phyloP scores from a whole-genome alignment of 1,284 basidiomycete species.

The Clitocybe nebularis region DNA sequence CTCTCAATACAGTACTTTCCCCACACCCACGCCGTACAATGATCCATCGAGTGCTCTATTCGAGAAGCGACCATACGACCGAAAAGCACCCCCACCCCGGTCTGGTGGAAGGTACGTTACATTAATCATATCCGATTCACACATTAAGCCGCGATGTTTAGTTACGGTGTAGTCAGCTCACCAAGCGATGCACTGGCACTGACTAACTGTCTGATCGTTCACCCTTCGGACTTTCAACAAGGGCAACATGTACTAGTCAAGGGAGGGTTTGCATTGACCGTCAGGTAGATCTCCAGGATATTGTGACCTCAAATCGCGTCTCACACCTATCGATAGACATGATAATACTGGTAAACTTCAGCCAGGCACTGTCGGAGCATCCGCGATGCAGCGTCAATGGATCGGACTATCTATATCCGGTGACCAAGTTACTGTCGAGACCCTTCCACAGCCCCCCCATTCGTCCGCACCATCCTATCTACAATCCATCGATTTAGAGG shows the following conservation, averaged over 20 bases:
- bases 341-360: conserved; percentile 70
- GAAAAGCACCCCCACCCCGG: conserved; percentile 35
- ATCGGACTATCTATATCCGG: conserved; percentile 77
- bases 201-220: conserved; percentile 79
- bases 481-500: conserved; percentile 74
- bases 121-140: background rate
- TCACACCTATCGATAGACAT: conserved; percentile 43
- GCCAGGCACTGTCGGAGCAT: conserved; percentile 64
- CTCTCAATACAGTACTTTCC: conserved; percentile 34
- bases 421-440: conserved; percentile 70
- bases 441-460: conserved; percentile 54
- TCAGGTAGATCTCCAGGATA: conserved; percentile 47
- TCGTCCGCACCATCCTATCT: conserved; percentile 67
- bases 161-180: conserved; percentile 53
- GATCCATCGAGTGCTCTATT: conserved; percentile 45
- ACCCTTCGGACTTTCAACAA: conserved; percentile 70
- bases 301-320: background rate
- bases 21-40: conserved; percentile 47
- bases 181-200: conserved; percentile 70
- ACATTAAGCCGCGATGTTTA: conserved; percentile 21
- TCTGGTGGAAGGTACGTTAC: conserved; percentile 38
- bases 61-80: conserved; percentile 49
- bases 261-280: conserved; percentile 64
- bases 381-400: conserved; percentile 79
- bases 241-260: conserved; percentile 77